phyloP scores from a whole-genome alignment of 2,329 filamentous ascomycete genomes.

The Hawksworthiomyces lignivorus region DNA sequence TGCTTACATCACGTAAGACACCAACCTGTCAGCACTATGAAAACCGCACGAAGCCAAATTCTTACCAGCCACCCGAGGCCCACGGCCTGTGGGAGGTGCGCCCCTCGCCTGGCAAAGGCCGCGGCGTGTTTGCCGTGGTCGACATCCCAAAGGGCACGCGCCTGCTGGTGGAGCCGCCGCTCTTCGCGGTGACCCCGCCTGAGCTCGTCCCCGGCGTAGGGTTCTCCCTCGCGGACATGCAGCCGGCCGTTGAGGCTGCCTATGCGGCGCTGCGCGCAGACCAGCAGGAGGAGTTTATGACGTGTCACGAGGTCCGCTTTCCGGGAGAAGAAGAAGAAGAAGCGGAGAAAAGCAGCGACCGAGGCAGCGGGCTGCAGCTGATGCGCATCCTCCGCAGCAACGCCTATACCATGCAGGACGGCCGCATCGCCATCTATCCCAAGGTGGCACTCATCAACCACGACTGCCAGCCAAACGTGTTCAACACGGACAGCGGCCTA shows the following conservation, averaged over 20 bases:
- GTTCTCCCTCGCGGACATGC: slow-evolving; percentile 26
- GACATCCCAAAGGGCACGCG: slow-evolving; percentile 29
- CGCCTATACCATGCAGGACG: slow-evolving; percentile 26
- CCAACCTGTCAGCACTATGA: background rate
- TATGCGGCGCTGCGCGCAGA: slow-evolving; percentile 17
- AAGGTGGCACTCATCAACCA: slow-evolving; percentile 32
- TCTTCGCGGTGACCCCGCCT: slow-evolving; percentile 25
- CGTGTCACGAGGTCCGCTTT: slow-evolving; percentile 22
- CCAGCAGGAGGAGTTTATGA: slow-evolving; percentile 20
- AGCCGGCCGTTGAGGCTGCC: slow-evolving; percentile 20
- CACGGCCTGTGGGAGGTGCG: slow-evolving; percentile 12
- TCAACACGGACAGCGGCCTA: slow-evolving; percentile 16
- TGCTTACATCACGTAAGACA: background rate
- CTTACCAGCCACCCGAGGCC: background rate
- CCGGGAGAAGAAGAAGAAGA: slow-evolving; percentile 15
- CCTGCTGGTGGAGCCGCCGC: slow-evolving; percentile 31
- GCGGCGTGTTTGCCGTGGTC: slow-evolving; percentile 31
- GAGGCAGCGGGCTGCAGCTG: slow-evolving; percentile 5
- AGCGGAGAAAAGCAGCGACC: background rate
- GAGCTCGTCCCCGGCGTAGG: slow-evolving; percentile 20
- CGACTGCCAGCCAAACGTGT: slow-evolving; percentile 30
- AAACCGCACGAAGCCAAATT: no score
- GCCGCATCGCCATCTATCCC: slow-evolving; percentile 22
- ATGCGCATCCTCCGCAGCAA: slow-evolving; percentile 33
- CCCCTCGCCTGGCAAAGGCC: slow-evolving; percentile 28